A percentile compares a stretch with the other conserved stretches of the same genome.
Evolutionary conservation across 2,329 filamentous ascomycete species (phyloP).

Genomic region (Phoma sp.): DNA sequence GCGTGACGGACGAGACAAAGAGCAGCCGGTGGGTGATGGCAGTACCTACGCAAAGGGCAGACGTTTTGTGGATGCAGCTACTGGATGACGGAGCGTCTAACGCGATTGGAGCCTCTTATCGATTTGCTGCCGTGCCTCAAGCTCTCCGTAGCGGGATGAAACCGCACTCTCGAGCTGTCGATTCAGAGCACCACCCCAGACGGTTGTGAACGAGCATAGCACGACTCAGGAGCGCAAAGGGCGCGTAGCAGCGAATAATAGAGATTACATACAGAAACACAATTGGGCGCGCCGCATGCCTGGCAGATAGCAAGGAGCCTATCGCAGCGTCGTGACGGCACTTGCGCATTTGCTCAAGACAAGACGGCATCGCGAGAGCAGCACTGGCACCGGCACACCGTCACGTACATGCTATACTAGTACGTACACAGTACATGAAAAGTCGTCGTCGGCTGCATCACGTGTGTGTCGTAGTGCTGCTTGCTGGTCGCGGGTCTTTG

Average conservation of each 20-base stretch:
- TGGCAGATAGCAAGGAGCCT: constrained; percentile 17
- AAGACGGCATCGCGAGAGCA: constrained; percentile 17
- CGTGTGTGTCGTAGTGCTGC: constrained; percentile 19
- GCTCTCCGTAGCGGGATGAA: constrained; percentile 19
- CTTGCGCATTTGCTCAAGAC: constrained; percentile 22
- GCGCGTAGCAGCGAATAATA: constrained; percentile 20
- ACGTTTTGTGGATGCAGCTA: constrained; percentile 9
- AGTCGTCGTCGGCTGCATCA: constrained; percentile 22
- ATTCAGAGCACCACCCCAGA: constrained; percentile 13
- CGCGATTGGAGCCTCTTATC: constrained; percentile 28
- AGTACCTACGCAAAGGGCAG: background rate
- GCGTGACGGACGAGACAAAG: background rate
- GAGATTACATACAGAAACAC: constrained; percentile 25
- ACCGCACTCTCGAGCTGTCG: constrained; percentile 12
- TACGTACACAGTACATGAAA: constrained; percentile 13
- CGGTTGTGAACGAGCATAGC: constrained; percentile 8
- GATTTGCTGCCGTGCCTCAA: constrained; percentile 22
- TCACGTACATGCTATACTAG: background rate
- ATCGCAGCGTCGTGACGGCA: constrained; percentile 11
- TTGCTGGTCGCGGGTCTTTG: background rate
- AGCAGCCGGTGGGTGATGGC: background rate
- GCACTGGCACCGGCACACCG: background rate
- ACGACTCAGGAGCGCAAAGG: constrained; percentile 28
- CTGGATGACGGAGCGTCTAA: constrained; percentile 15
- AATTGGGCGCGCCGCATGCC: constrained; percentile 24